Percentiles rank a stretch among this genome's conserved stretches.
phyloP scores from a whole-genome alignment of 2,329 filamentous ascomycete genomes.

The Microthyrium microscopicum region DNA sequence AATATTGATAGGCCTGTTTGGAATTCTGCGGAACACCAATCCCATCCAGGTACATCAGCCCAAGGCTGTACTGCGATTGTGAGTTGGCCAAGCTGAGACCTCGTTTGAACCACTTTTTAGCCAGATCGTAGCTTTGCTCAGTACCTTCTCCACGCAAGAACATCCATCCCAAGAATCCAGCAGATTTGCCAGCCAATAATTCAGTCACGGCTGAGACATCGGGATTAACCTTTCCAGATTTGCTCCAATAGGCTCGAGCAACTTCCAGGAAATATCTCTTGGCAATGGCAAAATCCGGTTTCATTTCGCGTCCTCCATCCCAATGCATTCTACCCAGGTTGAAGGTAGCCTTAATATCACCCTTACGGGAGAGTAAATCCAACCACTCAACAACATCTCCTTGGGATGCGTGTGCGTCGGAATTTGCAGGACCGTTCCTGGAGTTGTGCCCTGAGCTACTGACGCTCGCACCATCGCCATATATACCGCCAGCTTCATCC shows the following conservation, averaged over 20 bases:
- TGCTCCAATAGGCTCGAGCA: conserved; percentile 64
- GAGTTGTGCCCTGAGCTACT: conserved; percentile 76
- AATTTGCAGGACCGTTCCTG: conserved; percentile 52
- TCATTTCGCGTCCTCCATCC: conserved; percentile 62
- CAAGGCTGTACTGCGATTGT: conserved; percentile 70
- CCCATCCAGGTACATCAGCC: conserved; percentile 68
- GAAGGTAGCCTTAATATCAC: conserved; percentile 73
- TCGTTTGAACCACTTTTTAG: conserved; percentile 67
- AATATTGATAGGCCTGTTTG: conserved; percentile 54
- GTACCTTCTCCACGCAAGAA: conserved; percentile 76
- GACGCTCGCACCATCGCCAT: conserved; percentile 86
- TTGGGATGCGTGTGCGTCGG: conserved; percentile 69
- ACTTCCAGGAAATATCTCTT: conserved; percentile 70
- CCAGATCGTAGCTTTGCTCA: conserved; percentile 59
- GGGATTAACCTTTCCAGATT: conserved; percentile 57
- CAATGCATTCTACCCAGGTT: conserved; percentile 77
- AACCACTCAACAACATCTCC: conserved; percentile 92
- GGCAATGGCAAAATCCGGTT: conserved; percentile 55
- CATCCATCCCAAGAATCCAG: conserved; percentile 78
- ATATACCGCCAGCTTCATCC: conserved; percentile 81
- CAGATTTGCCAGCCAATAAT: conserved; percentile 65
- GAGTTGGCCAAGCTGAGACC: conserved; percentile 61
- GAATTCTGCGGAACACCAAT: conserved; percentile 56
- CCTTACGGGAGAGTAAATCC: conserved; percentile 77
- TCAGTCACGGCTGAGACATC: conserved; percentile 56